Evolutionary conservation across 2,329 filamentous ascomycete species (phyloP).

Genomic region (Sclerotinia nivalis): DNA sequence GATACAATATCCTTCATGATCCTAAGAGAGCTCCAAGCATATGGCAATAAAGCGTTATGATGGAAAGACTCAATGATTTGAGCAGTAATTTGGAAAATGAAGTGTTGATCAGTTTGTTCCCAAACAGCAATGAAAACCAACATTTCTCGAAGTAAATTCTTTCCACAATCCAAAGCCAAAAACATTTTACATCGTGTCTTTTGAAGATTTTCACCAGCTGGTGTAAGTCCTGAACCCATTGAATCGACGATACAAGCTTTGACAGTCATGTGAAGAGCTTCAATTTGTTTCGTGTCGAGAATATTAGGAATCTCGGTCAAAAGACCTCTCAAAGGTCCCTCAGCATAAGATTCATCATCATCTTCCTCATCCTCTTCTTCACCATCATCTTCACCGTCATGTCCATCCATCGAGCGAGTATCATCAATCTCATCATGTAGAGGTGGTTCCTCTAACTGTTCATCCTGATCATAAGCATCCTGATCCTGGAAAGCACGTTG

Average conservation of each 20-base stretch:
- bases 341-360: slow-evolving; percentile 77
- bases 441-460: slow-evolving; percentile 49
- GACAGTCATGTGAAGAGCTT: slow-evolving; percentile 94
- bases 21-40: slow-evolving; percentile 86
- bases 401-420: slow-evolving; percentile 42
- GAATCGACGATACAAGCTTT: slow-evolving; percentile 90
- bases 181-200: slow-evolving; percentile 88
- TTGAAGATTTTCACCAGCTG: slow-evolving; percentile 78
- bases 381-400: slow-evolving; percentile 54
- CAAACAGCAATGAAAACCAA: slow-evolving; percentile 96
- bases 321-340: slow-evolving; percentile 78
- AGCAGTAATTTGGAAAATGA: slow-evolving; percentile 95
- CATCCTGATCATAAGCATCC: slow-evolving; percentile 51
- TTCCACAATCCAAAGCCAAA: slow-evolving; percentile 83
- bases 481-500: slow-evolving; percentile 35
- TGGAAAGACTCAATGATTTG: slow-evolving; percentile 94
- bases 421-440: slow-evolving; percentile 54
- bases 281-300: slow-evolving; percentile 90
- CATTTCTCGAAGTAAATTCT: slow-evolving; percentile 85
- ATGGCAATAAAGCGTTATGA: slow-evolving; percentile 84
- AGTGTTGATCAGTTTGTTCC: slow-evolving; percentile 89
- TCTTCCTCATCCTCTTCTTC: slow-evolving; percentile 68
- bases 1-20: slow-evolving; percentile 97
- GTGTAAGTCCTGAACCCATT: slow-evolving; percentile 67
- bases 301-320: slow-evolving; percentile 94